Evolutionary conservation across 2,329 filamentous ascomycete species (phyloP).

Genomic region (Fusarium cicatricum): DNA sequence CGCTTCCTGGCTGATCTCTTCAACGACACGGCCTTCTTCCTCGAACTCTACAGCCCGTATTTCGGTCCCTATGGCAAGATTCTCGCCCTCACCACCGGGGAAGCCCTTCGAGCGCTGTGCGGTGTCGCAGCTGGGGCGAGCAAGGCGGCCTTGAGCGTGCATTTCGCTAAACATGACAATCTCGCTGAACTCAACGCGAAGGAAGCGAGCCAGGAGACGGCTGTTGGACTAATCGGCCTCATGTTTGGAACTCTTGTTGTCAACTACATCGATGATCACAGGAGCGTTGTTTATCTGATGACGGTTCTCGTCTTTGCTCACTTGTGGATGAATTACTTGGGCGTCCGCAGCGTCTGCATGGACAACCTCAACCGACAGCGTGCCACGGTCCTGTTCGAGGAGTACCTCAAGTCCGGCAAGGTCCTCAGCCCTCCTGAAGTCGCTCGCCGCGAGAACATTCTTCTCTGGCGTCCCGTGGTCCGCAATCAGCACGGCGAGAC

Average conservation of each 20-base stretch:
- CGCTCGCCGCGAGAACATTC: slow-evolving; percentile 68
- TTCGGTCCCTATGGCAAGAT: slow-evolving; percentile 66
- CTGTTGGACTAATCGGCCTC: slow-evolving; percentile 89
- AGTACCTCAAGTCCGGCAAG: slow-evolving; percentile 57
- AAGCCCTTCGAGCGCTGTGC: slow-evolving; percentile 71
- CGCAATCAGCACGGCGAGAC: slow-evolving; percentile 39
- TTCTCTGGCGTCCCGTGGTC: slow-evolving; percentile 55
- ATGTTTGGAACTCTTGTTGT: slow-evolving; percentile 84
- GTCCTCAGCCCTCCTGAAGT: slow-evolving; percentile 73
- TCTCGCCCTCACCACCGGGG: slow-evolving; percentile 57
- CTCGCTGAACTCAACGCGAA: slow-evolving; percentile 93
- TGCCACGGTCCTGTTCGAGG: slow-evolving; percentile 77
- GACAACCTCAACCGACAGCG: slow-evolving; percentile 85
- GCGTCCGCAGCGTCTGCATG: slow-evolving; percentile 86
- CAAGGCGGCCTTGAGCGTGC: slow-evolving; percentile 89
- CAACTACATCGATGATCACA: slow-evolving; percentile 73
- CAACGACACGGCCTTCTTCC: slow-evolving; percentile 85
- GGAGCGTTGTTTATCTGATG: slow-evolving; percentile 78
- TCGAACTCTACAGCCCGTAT: slow-evolving; percentile 83
- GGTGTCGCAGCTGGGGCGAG: slow-evolving; percentile 90
- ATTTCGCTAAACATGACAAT: slow-evolving; percentile 89
- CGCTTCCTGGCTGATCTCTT: slow-evolving; percentile 87
- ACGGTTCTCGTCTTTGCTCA: slow-evolving; percentile 77
- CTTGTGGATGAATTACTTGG: slow-evolving; percentile 84
- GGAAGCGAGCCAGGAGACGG: slow-evolving; percentile 94